Evolutionary conservation across 148 eudicot genomes (phyloP), one percentile per base, ranked within the genome.

Genomic region (Rhododendron henanense): DNA sequence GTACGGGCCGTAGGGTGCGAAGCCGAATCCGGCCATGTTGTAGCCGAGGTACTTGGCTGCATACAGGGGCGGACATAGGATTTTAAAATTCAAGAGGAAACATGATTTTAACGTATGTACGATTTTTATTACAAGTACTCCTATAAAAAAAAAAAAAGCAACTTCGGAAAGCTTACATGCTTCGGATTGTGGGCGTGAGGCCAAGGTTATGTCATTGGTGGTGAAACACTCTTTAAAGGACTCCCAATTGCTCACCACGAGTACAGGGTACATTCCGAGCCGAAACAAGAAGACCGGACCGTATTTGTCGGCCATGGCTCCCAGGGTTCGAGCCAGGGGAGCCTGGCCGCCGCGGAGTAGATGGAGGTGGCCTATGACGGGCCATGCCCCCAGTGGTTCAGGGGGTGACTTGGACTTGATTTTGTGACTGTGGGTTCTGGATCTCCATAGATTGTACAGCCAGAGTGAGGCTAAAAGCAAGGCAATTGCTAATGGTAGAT

Each of bases 271-370:
- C 3, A 55, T 21, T 1, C 83, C 83, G 3, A 81, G 44, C 3
- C 61, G 39, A 5, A 81, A 6, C 33, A 0, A 15, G 69, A 81
- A 81, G 44, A 28, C 6, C 10, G 83, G 83, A 53, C 83, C 83
- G 23, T 81, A 51, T 4, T 53, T 31, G 35, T 81, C 83, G 8
- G 83, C 83, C 69, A 81, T 81, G 83, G 63, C 83, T 13, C 83
- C 69, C 2, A 81, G 44, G 6, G 83, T 55, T 48, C 44, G 53
- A 33, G 57, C 67, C 51, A 77, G 50, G 7, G 65, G 65, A 55
- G 67, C 45, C 51, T 55, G 63, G 57, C 45, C 15, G 28, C 61
- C 31, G 47, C 83, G n/a, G 21, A 81, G 83, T 31, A 81, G 67
- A 33, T 10, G 73, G 14, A 78, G 81, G 81, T 78, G 81, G 31